phyloP scores from a whole-genome alignment of 345 rosid species.

The Euphorbia lathyris region DNA sequence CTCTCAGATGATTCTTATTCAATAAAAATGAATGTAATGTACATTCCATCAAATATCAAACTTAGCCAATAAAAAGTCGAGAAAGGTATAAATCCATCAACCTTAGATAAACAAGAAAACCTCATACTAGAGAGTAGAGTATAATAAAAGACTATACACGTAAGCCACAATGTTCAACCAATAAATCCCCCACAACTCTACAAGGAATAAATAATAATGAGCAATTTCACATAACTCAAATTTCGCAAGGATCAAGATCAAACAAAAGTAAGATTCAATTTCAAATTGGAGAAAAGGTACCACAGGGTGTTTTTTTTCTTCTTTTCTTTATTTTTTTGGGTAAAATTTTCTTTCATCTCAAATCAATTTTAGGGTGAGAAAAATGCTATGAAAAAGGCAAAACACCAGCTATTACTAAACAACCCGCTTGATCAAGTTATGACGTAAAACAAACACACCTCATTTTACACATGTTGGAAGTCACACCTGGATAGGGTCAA shows the following conservation, averaged over 20 bases:
- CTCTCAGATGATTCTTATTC: no score
- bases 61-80: no score
- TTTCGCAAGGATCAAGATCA: not conserved
- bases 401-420: not conserved
- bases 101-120: no score
- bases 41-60: no score
- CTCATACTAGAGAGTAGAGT: no score
- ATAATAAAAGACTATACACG: not conserved
- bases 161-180: not conserved
- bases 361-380: not conserved
- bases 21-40: no score
- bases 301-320: not conserved
- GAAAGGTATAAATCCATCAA: no score
- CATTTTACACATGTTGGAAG: not conserved
- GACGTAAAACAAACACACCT: not conserved
- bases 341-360: not conserved
- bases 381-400: not conserved
- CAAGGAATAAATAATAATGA: conserved; percentile 1
- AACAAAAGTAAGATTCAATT: not conserved
- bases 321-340: no score
- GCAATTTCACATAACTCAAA: not conserved
- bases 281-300: not conserved
- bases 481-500: conserved; percentile 65
- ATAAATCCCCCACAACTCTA: not conserved
- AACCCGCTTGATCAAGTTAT: not conserved